phyloP scores from a whole-genome alignment of 257 asterid species.

The Plantago elongata region DNA sequence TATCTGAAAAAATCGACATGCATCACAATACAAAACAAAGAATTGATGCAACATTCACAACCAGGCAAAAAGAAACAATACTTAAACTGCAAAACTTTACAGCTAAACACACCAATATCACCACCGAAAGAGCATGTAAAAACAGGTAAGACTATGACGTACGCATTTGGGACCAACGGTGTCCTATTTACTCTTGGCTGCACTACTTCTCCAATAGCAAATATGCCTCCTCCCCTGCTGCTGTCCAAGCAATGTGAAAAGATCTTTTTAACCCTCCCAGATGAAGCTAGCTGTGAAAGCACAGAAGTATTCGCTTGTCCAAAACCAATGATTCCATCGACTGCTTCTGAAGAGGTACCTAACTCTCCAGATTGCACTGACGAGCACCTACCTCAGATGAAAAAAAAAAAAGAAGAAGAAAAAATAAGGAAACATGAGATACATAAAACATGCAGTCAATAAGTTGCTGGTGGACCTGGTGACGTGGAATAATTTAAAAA shows the following conservation, averaged over 20 bases:
- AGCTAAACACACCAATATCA: conserved; percentile 5
- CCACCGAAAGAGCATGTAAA: neutral
- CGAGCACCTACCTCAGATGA: conserved; percentile 67
- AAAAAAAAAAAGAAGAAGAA: conserved; percentile 21
- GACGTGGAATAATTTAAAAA: conserved; percentile 4
- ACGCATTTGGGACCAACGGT: conserved; percentile 71
- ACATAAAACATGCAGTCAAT: conserved; percentile 12
- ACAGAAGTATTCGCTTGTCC: conserved; percentile 95
- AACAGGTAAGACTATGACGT: conserved; percentile 28
- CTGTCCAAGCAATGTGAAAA: conserved; percentile 97
- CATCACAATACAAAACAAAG: neutral
- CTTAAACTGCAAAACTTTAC: neutral
- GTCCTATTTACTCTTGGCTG: conserved; percentile 78
- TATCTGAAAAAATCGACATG: no score
- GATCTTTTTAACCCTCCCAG: conserved; percentile 67
- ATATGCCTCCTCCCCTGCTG: conserved; percentile 83
- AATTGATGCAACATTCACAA: conserved; percentile 1
- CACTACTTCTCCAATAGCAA: conserved; percentile 88
- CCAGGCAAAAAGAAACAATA: neutral
- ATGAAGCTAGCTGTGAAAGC: conserved; percentile 82
- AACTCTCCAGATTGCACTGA: conserved; percentile 82
- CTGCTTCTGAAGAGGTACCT: conserved; percentile 79
- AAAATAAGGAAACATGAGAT: conserved; percentile 18
- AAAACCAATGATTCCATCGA: conserved; percentile 94
- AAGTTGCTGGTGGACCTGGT: conserved; percentile 1